phyloP scores from a whole-genome alignment of 768 basidiomycete genomes.

The Lanmaoa rubissima region DNA sequence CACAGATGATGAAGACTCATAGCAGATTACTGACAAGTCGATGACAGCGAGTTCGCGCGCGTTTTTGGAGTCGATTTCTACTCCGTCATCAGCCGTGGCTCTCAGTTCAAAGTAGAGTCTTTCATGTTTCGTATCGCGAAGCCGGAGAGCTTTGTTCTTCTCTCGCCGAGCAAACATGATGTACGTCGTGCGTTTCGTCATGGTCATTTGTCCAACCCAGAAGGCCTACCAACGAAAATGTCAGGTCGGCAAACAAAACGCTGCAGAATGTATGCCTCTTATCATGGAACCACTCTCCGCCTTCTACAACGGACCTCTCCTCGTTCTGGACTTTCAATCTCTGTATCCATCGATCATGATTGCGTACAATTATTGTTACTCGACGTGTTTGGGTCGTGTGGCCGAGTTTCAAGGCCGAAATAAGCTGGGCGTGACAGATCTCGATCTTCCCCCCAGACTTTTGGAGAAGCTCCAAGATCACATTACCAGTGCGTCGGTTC shows the following conservation, averaged over 20 bases:
- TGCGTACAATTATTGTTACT: constrained; percentile 96
- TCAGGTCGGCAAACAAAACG: constrained; percentile 94
- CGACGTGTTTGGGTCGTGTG: constrained; percentile 90
- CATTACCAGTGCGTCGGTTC: constrained; percentile 58
- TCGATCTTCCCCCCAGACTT: constrained; percentile 64
- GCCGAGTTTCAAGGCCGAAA: constrained; percentile 83
- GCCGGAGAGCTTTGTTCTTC: constrained; percentile 86
- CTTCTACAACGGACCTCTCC: constrained; percentile 88
- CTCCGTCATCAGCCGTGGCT: constrained; percentile 91
- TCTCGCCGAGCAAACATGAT: constrained; percentile 86
- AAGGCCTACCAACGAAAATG: neutral
- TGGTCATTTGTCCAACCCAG: neutral
- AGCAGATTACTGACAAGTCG: neutral
- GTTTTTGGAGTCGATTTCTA: constrained; percentile 98
- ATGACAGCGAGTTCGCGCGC: constrained; percentile 88
- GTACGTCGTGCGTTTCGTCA: constrained; percentile 41
- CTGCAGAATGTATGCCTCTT: constrained; percentile 92
- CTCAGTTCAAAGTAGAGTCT: constrained; percentile 98
- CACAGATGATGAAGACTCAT: neutral
- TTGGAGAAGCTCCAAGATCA: constrained; percentile 71
- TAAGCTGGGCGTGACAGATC: constrained; percentile 83
- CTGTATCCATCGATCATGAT: constrained; percentile 98
- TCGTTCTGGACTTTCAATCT: constrained; percentile 95
- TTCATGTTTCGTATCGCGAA: constrained; percentile 98
- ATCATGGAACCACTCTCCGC: constrained; percentile 94